These are phyloP conservation scores for Phytophthora chlamydospora DNA, from an alignment of 352 stramenopile species.

Conservation along the genomic window DNA sequence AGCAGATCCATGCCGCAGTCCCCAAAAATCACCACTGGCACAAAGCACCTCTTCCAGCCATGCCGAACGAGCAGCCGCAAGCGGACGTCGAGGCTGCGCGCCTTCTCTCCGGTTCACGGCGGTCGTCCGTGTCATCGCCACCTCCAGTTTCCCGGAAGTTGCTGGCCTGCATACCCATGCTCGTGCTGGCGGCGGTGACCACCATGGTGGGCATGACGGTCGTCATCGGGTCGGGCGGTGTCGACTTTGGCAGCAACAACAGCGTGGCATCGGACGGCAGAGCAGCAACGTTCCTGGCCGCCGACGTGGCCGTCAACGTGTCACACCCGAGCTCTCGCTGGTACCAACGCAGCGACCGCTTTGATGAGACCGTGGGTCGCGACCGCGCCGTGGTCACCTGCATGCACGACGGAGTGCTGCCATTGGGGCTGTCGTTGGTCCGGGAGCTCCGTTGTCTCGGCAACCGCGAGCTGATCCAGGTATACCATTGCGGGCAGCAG, in stretches of 20 bases:
- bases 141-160: slow-evolving; percentile 13
- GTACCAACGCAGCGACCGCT: slow-evolving; percentile 31
- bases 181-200: slow-evolving; percentile 18
- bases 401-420: slow-evolving; percentile 35
- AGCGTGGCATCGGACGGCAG: slow-evolving; percentile 10
- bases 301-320: slow-evolving; percentile 10
- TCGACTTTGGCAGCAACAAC: slow-evolving; percentile 21
- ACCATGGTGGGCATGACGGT: slow-evolving; percentile 33
- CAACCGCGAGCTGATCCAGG: slow-evolving; percentile 43
- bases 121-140: slow-evolving; percentile 5
- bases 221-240: slow-evolving; percentile 8
- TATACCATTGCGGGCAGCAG: slow-evolving; percentile 44
- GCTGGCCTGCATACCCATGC: slow-evolving; percentile 23
- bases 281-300: slow-evolving; percentile 25
- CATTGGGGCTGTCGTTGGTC: slow-evolving; percentile 49
- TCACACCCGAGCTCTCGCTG: slow-evolving; percentile 23
- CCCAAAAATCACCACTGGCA: slow-evolving; percentile 7
- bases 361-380: slow-evolving; percentile 32
- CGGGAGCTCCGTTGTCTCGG: slow-evolving; percentile 45
- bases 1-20: background rate
- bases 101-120: slow-evolving; percentile 5
- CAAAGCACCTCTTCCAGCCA: background rate
- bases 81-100: slow-evolving; percentile 19
- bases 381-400: slow-evolving; percentile 44
- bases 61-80: background rate